phyloP scores from a whole-genome alignment of 257 asterid species.

The Fraxinus pennsylvanica region DNA sequence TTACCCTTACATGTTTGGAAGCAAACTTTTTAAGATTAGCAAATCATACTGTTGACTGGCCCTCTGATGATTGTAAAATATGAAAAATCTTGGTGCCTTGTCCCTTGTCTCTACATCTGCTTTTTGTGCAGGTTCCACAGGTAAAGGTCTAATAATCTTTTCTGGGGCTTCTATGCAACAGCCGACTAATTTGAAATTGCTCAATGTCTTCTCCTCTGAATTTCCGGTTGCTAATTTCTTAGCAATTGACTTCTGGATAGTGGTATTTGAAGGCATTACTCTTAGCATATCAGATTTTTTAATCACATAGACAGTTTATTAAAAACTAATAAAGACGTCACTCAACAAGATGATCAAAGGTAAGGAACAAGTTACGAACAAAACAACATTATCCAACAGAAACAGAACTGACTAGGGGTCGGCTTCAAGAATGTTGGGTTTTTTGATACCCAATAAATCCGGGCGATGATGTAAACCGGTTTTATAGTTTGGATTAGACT shows the following conservation, averaged over 20 bases:
- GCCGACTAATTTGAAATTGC: neutral
- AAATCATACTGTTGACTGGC: neutral
- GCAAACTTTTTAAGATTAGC: neutral
- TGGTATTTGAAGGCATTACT: neutral
- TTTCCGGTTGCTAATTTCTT: neutral
- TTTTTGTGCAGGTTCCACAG: neutral
- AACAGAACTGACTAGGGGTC: neutral
- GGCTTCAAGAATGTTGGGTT: neutral
- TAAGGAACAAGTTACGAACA: neutral
- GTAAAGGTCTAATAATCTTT: neutral
- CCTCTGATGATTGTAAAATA: neutral
- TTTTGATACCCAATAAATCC: no score
- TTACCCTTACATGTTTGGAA: neutral
- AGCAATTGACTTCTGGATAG: constrained; percentile 3
- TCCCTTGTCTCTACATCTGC: neutral
- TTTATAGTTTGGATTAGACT: no score
- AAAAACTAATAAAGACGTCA: neutral
- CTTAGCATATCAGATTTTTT: neutral
- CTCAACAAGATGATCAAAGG: neutral
- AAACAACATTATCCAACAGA: neutral
- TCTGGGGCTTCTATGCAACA: neutral
- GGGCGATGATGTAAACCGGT: no score
- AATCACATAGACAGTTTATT: neutral
- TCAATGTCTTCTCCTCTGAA: constrained; percentile 9
- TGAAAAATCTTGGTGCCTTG: constrained; percentile 2